Percentiles rank a stretch among this genome's conserved stretches.
phyloP scores from a whole-genome alignment of 179 eudicot genomes.

The Spergularia azorica region DNA sequence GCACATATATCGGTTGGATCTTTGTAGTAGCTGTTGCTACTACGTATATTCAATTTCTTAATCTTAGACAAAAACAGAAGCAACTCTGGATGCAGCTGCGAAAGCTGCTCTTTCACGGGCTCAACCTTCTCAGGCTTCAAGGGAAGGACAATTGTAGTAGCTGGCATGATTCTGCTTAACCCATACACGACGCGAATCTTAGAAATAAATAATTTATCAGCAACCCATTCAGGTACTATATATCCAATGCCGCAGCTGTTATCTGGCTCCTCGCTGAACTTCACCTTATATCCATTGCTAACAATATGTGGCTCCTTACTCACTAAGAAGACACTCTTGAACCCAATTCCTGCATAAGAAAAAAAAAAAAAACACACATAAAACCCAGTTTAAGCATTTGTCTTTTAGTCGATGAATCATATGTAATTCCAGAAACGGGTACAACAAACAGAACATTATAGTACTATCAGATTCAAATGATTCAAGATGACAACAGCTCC shows the following conservation, averaged over 20 bases:
- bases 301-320: constrained; percentile 35
- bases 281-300: constrained; percentile 47
- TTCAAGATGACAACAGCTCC: too few relatives aligned
- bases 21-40: neutral
- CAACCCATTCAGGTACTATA: constrained; percentile 44
- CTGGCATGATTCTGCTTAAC: constrained; percentile 26
- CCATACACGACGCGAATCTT: constrained; percentile 38
- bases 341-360: constrained; percentile 38
- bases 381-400: neutral
- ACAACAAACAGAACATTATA: too few relatives aligned
- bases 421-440: neutral
- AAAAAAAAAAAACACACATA: too few relatives aligned
- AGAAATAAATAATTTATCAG: constrained; percentile 19
- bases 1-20: constrained; percentile 13
- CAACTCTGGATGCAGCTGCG: constrained; percentile 41
- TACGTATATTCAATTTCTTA: constrained; percentile 30
- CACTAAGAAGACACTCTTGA: constrained; percentile 45
- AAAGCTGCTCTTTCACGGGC: constrained; percentile 34
- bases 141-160: constrained; percentile 43
- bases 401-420: neutral
- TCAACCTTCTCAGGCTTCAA: constrained; percentile 37
- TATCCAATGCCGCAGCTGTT: constrained; percentile 38
- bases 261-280: constrained; percentile 36
- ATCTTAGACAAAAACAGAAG: constrained; percentile 43
- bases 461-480: too few relatives aligned